Evolutionary conservation across 1,284 basidiomycete species (phyloP), one percentile per base, ranked within the genome.

Genomic region (Taiwanofungus camphoratus): DNA sequence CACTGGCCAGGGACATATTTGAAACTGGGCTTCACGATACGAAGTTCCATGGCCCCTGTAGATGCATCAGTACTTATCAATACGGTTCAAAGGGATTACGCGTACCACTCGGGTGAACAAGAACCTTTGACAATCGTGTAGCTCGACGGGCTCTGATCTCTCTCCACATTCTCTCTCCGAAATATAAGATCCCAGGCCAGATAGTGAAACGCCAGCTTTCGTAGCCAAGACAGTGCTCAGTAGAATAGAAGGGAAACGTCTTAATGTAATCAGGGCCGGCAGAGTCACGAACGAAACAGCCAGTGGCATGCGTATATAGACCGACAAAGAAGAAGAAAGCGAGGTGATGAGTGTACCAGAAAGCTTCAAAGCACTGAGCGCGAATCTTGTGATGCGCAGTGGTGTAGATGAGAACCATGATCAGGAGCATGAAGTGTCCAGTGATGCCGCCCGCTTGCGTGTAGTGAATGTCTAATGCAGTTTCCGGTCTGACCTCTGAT

Each of bases 301-400:
- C 92, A 42, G 86, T 89, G 3, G 92, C 90, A 62, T 94, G 91
- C 6, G 87, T 76, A 66, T 87, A 92, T 39, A 93, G 74, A 21
- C 78, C 85, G 48, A 92, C 73, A 82, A 91, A 87, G 70, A 91
- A 92, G 72, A 92, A 91, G 73, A 91, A 89, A 7, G 89, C 90
- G 35, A 92, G 77, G 56, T 92, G 90, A 53, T 92, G 89, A 18
- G 89, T 92, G 64, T 91, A 92, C 91, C 90, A 93, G 70, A 94
- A 94, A 1, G 79, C 87, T 63, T 94, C 91, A 63, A 92, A 93
- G 67, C 82, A 88, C 65, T 92, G 87, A 49, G 77, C 63, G 53
- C 90, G 83, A 51, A 94, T 79, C 64, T 85, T 89, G 56, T 77
- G 71, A 63, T 91, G 87, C 3, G 89, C 87, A 21, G 88, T 90